Base-by-base conservation (phyloP, 352 stramenopile species). In the Phytophthora tubulina region DNA sequence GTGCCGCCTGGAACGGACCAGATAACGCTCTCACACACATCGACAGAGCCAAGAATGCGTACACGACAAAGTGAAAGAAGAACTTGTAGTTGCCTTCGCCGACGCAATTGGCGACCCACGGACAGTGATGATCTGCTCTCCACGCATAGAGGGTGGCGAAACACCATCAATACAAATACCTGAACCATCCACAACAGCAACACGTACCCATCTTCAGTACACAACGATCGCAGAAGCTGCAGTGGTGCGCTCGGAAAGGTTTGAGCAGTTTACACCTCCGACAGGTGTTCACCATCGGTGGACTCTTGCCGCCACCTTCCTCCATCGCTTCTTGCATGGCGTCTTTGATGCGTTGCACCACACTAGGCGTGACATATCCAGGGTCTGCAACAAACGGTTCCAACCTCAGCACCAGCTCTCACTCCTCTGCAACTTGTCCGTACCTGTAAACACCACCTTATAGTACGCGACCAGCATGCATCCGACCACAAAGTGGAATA, bases 71-170 rank as follows among this genome's bases (percentile, higher is more conserved):
- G 30, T 94, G 84, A 55, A 92, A 91, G 60, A 96, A 96, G 63
- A 82, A 96, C 68, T 94, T 94, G 84, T 95, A 95, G 79, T 96
- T 96, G 56, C 76, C 72, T 65, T 90, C 73, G 41, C 89, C 89
- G 21, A 96, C 78, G 57, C 89, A 96, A 70, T 96, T 96, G 10
- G 82, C 88, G 48, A 96, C 93, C 97, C 97, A 99, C 14, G 97
- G 97, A 78, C 97, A 99, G 80, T 99, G 97, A 89, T 99, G 98
- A 79, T 99, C 98, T 96, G 59, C 42, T 32, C 13, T n/a, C 52
- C 21, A 72, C 6, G 27, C 27, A 64, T 27, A 63, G 51, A 70
- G 11, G 39, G 13, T 45, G 42, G 3, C 21, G 51, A 2, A 56
- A 10, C n/a, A 48, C 54, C 13, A 32, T 72, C 54, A 63, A 58